Base-by-base conservation (phyloP, 1,284 basidiomycete species). In the Omphalotus olearius region DNA sequence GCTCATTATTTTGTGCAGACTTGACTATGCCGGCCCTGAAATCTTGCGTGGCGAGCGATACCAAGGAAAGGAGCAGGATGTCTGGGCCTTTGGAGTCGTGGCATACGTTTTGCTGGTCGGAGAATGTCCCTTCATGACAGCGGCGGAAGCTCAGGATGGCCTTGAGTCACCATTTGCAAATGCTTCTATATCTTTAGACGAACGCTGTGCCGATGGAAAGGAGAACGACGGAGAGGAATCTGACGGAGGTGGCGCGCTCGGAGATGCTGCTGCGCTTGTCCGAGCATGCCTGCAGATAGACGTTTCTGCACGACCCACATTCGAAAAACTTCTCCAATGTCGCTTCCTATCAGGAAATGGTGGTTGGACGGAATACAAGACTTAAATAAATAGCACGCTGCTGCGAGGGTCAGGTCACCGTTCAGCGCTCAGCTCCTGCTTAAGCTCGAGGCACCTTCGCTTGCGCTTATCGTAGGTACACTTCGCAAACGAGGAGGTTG, bases 81-180 rank as follows among this genome's bases (percentile, higher is more conserved):
- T 99, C 0, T 99, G 96, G 96, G 96, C 96, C 0, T 89, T 97
- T 53, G 96, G 96, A n/a, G 94, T 98, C 10, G 92, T 99, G 14
- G 92, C 88, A 10, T 99, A 95, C 66, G 97, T 99, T 50, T 81
- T 99, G 52, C 79, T 99, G 13, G 89, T 94, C 20, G 96, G 96
- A 17, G 93, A 98, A 72, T 97, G 93, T 61, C 94, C 95, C 0
- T 97, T 97, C 72, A 83, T 88, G 67, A 91, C 88, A 3, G 85
- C 88, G 1, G 84, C 82, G 39, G 91, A 93, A 66, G 89, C 91
- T 0, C 88, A 91, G 61, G 83, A 83, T 47, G 91, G 90, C 0
- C 72, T 93, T 9, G 69, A 74, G 47, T 89, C 88, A 1, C 86
- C 87, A 0, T 88, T 90, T 60, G 76, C 85, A 1, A 82, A 76